Evolutionary conservation across 495 filamentous ascomycete species (phyloP), one percentile per base, ranked within the genome.

Genomic region (Letharia columbiana): DNA sequence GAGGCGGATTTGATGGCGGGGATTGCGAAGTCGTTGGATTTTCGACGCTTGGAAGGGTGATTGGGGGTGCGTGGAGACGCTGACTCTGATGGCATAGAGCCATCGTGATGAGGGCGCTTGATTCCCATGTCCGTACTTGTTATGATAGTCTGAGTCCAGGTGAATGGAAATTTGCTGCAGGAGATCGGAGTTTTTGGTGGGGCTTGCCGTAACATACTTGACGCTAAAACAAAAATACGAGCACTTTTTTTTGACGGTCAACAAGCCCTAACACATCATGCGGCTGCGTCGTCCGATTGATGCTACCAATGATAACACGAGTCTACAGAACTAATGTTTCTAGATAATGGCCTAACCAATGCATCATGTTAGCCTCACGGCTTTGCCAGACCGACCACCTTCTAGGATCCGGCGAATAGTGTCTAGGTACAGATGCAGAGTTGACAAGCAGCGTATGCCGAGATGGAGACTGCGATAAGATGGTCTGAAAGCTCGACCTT

Each of bases 401-500:
- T 37, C 39, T 57, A 5, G 2, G 2, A 37, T 37, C 54, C 17
- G 33, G 33, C 17, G 17, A 37, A 57, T 20, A 37, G 17, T 33
- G 1, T 37, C 18, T 4, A 57, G 33, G 33, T 6, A 57, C 23
- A 18, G 54, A 37, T 2, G 52, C 6, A 37, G 3, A 57, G 7
- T 37, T 57, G 31, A 12, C 33, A 39, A 37, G 33, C 15, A 23
- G 15, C 33, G 13, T 61, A 50, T 20, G 58, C 13, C 12, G 15
- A 61, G 58, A 88, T 88, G 87, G 86, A 88, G 73, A 83, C 82
- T 35, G 87, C 86, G 20, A 87, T 97, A 72, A 86, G 91, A 69
- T 98, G 92, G 92, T 97, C 94, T 33, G 88, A 91, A 50, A 90
- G 87, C 69, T 87, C 91, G 23, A 74, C 75, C 2, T 70, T 79